phyloP scores from a whole-genome alignment of 306 rosid genomes.

The Medicago ruthenica region DNA sequence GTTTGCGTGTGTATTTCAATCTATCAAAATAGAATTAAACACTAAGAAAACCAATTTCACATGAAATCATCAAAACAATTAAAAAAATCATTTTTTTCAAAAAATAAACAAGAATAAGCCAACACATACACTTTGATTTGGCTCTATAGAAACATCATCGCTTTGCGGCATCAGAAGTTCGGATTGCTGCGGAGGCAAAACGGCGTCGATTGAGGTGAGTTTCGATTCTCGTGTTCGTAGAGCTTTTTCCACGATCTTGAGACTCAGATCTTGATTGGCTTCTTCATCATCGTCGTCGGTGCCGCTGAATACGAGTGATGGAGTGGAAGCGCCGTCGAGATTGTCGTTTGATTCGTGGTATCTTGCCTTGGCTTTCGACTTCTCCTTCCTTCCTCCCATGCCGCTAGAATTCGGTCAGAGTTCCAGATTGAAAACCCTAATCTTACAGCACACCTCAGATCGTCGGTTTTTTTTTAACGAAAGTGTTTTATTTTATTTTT shows the following conservation, averaged over 20 bases:
- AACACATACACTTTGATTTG: conserved; percentile 55
- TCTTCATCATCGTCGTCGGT: conserved; percentile 73
- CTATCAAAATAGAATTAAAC: neutral
- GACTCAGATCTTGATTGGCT: conserved; percentile 80
- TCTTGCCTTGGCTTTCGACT: conserved; percentile 44
- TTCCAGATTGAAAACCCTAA: conserved; percentile 36
- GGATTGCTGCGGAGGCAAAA: conserved; percentile 12
- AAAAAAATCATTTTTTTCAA: neutral
- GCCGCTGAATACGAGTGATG: conserved; percentile 37
- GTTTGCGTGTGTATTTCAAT: neutral
- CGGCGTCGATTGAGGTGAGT: conserved; percentile 29
- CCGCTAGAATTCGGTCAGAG: neutral
- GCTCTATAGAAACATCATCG: conserved; percentile 7
- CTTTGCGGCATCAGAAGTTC: conserved; percentile 6
- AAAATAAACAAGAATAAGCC: neutral
- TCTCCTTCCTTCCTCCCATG: conserved; percentile 62
- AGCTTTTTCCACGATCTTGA: conserved; percentile 70
- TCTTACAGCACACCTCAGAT: neutral
- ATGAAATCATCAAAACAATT: neutral
- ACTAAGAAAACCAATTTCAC: neutral
- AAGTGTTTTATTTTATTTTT: neutral
- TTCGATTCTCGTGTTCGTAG: conserved; percentile 55
- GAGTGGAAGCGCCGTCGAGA: conserved; percentile 30
- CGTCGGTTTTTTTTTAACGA: neutral
- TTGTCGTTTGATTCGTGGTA: conserved; percentile 39